Conservation (phyloP, 352 stramenopile species). For the Albugo candida region DNA sequence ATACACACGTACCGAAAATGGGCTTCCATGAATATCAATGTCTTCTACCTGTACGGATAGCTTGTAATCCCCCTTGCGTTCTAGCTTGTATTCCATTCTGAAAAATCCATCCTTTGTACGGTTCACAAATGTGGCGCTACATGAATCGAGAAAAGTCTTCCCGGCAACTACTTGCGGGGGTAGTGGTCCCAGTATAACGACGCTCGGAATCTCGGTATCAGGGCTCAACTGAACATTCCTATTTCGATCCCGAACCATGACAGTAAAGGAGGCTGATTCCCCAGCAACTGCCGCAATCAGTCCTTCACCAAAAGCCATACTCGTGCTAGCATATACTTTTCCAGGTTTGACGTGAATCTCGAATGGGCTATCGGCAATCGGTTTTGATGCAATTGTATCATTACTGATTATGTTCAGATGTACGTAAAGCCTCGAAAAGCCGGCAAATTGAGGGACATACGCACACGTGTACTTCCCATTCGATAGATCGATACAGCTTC, state of each 20-base stretch:
- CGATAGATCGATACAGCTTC: slow-evolving; percentile 25
- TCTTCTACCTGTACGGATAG: slow-evolving; percentile 24
- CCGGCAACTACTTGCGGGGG: slow-evolving; percentile 8
- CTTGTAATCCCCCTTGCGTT: slow-evolving; percentile 21
- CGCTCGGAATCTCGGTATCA: slow-evolving; percentile 18
- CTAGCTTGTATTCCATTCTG: slow-evolving; percentile 20
- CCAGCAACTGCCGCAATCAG: slow-evolving; percentile 37
- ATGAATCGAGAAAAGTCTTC: slow-evolving; percentile 5
- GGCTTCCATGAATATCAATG: slow-evolving; percentile 18
- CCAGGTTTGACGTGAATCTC: slow-evolving; percentile 23
- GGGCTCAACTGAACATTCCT: slow-evolving; percentile 43
- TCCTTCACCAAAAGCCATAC: slow-evolving; percentile 17
- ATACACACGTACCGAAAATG: slow-evolving; percentile 39
- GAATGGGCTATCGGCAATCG: slow-evolving; percentile 31
- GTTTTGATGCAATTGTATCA: slow-evolving; percentile 3
- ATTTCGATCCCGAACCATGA: slow-evolving; percentile 33
- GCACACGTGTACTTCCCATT: slow-evolving; percentile 39
- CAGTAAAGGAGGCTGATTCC: slow-evolving; percentile 19
- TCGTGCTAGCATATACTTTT: slow-evolving; percentile 22
- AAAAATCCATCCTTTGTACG: slow-evolving; percentile 20
- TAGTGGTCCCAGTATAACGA: slow-evolving; percentile 18
- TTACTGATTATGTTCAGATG: slow-evolving; percentile 3
- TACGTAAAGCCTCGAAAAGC: slow-evolving; percentile 17
- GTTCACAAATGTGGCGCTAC: not conserved
- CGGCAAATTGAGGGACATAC: slow-evolving; percentile 31